Evolutionary conservation across 1,284 basidiomycete genomes (phyloP).

Genomic region (Xerocomus nothofagi): DNA sequence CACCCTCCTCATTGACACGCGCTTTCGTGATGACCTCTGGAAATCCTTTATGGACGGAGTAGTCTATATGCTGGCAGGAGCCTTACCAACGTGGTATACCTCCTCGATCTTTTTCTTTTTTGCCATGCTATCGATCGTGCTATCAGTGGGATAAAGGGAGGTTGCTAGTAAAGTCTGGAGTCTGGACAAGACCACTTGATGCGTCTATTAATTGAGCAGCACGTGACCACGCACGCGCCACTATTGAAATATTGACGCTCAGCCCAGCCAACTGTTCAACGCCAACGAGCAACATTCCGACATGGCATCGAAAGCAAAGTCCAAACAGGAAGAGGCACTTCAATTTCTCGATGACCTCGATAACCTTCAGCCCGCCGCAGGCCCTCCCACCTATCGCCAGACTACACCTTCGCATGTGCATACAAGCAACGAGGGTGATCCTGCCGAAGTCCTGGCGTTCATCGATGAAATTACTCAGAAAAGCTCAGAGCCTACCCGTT

Average conservation of each 20-base stretch:
- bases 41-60: background rate
- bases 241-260: background rate
- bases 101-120: constrained; percentile 32
- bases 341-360: constrained; percentile 85
- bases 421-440: constrained; percentile 54
- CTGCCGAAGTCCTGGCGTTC: constrained; percentile 83
- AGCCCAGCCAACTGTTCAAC: background rate
- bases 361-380: constrained; percentile 37
- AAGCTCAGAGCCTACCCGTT: constrained; percentile 70
- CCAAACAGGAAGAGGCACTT: constrained; percentile 86
- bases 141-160: background rate
- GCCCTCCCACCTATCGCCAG: constrained; percentile 19
- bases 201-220: constrained; percentile 2
- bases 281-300: constrained; percentile 2
- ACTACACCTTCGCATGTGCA: constrained; percentile 21
- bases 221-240: constrained; percentile 21
- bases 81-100: constrained; percentile 53
- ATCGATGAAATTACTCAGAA: constrained; percentile 94
- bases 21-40: constrained; percentile 57
- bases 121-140: constrained; percentile 22
- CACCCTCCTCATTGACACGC: constrained; percentile 42
- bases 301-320: constrained; percentile 64
- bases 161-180: background rate
- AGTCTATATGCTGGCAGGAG: background rate
- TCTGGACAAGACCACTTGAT: too few relatives aligned